phyloP scores from a whole-genome alignment of 2,329 filamentous ascomycete genomes.

The Neurospora crassa region DNA sequence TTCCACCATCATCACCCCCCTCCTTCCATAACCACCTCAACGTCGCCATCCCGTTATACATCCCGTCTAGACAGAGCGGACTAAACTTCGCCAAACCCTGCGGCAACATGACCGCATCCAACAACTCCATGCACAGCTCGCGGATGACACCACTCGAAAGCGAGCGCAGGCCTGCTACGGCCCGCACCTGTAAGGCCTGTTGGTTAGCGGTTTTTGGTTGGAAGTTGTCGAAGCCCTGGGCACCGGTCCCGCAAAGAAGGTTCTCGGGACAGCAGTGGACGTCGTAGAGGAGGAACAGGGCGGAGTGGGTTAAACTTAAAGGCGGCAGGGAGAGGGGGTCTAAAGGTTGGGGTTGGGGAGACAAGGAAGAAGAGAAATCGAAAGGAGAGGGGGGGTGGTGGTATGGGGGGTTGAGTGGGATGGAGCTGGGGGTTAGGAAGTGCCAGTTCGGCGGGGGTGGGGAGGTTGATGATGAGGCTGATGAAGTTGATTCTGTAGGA shows the following conservation, averaged over 20 bases:
- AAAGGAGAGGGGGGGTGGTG: not conserved
- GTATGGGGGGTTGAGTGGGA: not conserved
- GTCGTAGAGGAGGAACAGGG: slow-evolving; percentile 24
- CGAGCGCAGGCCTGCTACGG: slow-evolving; percentile 24
- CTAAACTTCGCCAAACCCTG: slow-evolving; percentile 22
- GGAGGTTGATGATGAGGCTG: not conserved
- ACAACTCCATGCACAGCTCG: slow-evolving; percentile 20
- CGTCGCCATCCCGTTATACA: slow-evolving; percentile 29
- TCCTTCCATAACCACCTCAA: slow-evolving; percentile 29
- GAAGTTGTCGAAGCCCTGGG: slow-evolving; percentile 19
- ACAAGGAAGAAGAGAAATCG: not conserved
- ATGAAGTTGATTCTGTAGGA: not conserved
- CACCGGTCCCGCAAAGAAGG: slow-evolving; percentile 13
- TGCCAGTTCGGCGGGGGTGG: not conserved
- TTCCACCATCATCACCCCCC: slow-evolving; percentile 19
- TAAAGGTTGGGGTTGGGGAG: not conserved
- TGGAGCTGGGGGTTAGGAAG: not conserved
- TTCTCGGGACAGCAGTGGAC: slow-evolving; percentile 26
- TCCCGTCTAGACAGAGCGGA: slow-evolving; percentile 27
- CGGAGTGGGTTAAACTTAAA: slow-evolving; percentile 15
- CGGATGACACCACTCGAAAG: slow-evolving; percentile 13
- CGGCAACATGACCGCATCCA: slow-evolving; percentile 15
- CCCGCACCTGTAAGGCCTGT: slow-evolving; percentile 23
- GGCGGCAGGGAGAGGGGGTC: slow-evolving; percentile 12
- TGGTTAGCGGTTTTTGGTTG: slow-evolving; percentile 27